These are phyloP conservation scores for Cercospora beticola DNA, from an alignment of 2,329 filamentous ascomycete genomes.

Conservation along the genomic window DNA sequence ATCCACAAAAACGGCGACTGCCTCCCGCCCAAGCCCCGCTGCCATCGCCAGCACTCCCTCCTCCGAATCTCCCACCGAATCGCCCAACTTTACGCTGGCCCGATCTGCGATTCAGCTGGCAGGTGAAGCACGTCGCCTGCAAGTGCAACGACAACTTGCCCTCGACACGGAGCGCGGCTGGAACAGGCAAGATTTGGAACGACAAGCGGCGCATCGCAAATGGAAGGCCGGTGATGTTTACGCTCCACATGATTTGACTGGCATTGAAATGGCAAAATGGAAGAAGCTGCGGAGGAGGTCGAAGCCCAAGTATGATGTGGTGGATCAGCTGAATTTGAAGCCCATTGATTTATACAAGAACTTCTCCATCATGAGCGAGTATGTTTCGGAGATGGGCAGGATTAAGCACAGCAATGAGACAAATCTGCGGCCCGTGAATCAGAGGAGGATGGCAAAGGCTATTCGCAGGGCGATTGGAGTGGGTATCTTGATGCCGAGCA, in stretches of 20 bases:
- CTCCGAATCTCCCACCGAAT: background rate
- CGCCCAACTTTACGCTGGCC: background rate
- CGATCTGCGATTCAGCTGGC: slow-evolving; percentile 1
- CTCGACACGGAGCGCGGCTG: slow-evolving; percentile 32
- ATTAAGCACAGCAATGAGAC: slow-evolving; percentile 77
- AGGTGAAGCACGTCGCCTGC: background rate
- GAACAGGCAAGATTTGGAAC: slow-evolving; percentile 52
- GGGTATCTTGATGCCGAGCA: slow-evolving; percentile 80
- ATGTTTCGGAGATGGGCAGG: slow-evolving; percentile 77
- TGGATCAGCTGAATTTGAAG: slow-evolving; percentile 76
- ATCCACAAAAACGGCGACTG: background rate
- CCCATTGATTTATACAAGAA: slow-evolving; percentile 93
- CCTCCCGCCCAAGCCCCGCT: background rate
- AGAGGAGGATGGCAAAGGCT: slow-evolving; percentile 89
- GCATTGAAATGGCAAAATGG: slow-evolving; percentile 80
- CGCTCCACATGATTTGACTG: slow-evolving; percentile 80
- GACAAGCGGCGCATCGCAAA: slow-evolving; percentile 62
- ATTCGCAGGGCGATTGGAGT: slow-evolving; percentile 84
- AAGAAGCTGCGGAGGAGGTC: slow-evolving; percentile 56
- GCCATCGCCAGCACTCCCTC: background rate
- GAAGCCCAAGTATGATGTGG: slow-evolving; percentile 58
- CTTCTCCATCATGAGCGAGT: slow-evolving; percentile 87
- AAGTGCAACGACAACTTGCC: slow-evolving; percentile 16
- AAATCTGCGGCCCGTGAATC: slow-evolving; percentile 81
- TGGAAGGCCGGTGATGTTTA: slow-evolving; percentile 85